Percentiles rank a stretch among this genome's conserved stretches.
phyloP scores from a whole-genome alignment of 2,329 filamentous ascomycete genomes.

The Aspergillus ochraceus region DNA sequence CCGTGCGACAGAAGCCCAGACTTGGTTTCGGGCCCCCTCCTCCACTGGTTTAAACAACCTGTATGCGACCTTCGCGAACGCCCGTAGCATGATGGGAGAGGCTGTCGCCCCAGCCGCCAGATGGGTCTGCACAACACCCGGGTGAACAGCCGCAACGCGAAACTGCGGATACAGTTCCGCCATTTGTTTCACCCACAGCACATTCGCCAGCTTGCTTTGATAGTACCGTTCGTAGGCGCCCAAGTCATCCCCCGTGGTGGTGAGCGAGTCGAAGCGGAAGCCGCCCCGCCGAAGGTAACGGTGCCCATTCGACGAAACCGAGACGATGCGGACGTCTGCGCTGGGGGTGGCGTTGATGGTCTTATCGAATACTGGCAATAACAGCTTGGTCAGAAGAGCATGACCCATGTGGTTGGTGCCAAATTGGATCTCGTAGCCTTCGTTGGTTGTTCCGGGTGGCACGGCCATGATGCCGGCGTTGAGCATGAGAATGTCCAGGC shows the following conservation, averaged over 20 bases:
- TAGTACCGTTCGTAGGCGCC: constrained; percentile 46
- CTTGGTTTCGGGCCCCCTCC: constrained; percentile 1
- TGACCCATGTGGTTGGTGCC: constrained; percentile 56
- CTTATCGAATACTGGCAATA: constrained; percentile 44
- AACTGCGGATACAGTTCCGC: constrained; percentile 47
- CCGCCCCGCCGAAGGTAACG: neutral
- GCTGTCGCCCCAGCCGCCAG: neutral
- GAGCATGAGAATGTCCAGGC: constrained; percentile 49
- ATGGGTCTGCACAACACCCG: constrained; percentile 49
- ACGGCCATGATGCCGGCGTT: constrained; percentile 48
- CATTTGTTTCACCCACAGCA: constrained; percentile 48
- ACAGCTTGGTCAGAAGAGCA: constrained; percentile 48
- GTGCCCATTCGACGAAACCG: constrained; percentile 31
- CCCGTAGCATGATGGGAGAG: neutral
- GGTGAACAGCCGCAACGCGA: constrained; percentile 48
- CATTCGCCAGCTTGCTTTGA: constrained; percentile 52
- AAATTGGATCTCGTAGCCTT: constrained; percentile 53
- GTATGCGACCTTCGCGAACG: constrained; percentile 3
- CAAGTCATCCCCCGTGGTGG: neutral
- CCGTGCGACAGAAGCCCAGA: constrained; percentile 1
- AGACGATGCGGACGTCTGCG: constrained; percentile 49
- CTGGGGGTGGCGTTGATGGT: constrained; percentile 44
- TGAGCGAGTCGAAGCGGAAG: constrained; percentile 1
- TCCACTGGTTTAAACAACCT: neutral
- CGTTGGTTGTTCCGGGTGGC: constrained; percentile 39